These are phyloP conservation scores for Amanita polypyramis DNA, from an alignment of 768 basidiomycete genomes.

Conservation along the genomic window DNA sequence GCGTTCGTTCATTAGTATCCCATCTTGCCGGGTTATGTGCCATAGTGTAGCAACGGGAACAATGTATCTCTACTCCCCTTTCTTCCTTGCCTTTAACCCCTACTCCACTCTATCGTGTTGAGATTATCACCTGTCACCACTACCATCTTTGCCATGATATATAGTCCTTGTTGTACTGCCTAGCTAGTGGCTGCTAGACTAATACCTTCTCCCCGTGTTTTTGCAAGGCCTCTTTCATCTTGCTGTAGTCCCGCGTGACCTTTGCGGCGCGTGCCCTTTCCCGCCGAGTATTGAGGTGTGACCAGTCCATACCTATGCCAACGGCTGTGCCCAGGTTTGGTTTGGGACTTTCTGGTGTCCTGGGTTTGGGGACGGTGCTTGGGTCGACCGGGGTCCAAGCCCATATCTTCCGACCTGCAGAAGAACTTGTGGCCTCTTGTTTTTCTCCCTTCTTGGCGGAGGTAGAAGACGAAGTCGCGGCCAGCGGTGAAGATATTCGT, in stretches of 20 bases:
- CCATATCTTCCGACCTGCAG: conserved; percentile 25
- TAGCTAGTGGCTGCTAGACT: too few species aligned
- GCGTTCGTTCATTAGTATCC: not conserved
- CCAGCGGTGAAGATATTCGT: conserved; percentile 13
- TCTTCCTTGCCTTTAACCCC: not conserved
- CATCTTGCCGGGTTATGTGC: not conserved
- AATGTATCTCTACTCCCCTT: not conserved
- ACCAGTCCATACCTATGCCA: conserved; percentile 39
- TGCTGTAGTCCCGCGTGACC: conserved; percentile 30
- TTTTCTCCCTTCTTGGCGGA: conserved; percentile 6
- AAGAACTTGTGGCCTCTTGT: not conserved
- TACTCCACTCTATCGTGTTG: not conserved
- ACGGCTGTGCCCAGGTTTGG: conserved; percentile 26
- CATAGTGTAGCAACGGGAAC: not conserved
- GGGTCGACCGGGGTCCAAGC: conserved; percentile 24
- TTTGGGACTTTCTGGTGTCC: not conserved
- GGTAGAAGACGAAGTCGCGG: conserved; percentile 7
- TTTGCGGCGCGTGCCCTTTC: conserved; percentile 34
- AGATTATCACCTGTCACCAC: too few species aligned
- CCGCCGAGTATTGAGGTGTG: conserved; percentile 48
- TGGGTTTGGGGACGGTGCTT: conserved; percentile 2
- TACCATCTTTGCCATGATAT: not conserved
- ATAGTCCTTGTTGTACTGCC: not conserved
- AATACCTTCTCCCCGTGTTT: not conserved
- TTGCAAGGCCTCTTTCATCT: conserved; percentile 19